phyloP scores from a whole-genome alignment of 2,329 filamentous ascomycete genomes.

The Colletotrichum sp. region DNA sequence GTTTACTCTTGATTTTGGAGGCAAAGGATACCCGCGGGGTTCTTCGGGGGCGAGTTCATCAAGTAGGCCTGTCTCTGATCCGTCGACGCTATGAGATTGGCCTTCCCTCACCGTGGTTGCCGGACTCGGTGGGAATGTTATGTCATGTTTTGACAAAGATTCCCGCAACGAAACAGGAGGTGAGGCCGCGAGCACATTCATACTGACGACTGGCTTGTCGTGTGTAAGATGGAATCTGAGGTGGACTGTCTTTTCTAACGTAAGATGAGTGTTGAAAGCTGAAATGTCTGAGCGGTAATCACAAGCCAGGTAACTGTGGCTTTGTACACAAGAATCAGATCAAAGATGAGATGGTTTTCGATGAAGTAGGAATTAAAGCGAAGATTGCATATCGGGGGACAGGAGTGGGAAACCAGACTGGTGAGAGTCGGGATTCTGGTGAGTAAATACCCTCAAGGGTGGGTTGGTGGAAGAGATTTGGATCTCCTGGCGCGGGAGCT shows the following conservation, averaged over 20 bases:
- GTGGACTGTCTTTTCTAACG: neutral
- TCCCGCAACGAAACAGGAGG: neutral
- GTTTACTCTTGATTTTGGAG: conserved; percentile 67
- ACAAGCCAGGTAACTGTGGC: neutral
- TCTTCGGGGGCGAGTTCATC: conserved; percentile 22
- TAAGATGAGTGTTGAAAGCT: neutral
- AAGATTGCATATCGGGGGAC: neutral
- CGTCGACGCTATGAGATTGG: conserved; percentile 37
- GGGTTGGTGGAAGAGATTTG: conserved; percentile 9
- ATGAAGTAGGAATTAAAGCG: neutral
- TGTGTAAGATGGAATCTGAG: neutral
- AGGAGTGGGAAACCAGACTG: neutral
- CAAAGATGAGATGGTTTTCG: neutral
- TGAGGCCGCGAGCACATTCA: neutral
- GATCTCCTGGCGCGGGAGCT: conserved; percentile 13
- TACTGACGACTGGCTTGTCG: neutral
- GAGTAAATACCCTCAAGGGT: conserved; percentile 5
- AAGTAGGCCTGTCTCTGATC: conserved; percentile 16
- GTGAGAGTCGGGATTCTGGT: neutral
- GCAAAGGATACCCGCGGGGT: conserved; percentile 63
- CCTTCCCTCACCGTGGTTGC: conserved; percentile 43
- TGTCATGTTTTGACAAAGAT: conserved; percentile 7
- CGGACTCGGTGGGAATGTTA: conserved; percentile 42
- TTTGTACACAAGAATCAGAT: neutral
- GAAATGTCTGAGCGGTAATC: neutral